These are phyloP conservation scores for Leccinum longicurvipes DNA, from an alignment of 768 basidiomycete species.

Conservation along the genomic window DNA sequence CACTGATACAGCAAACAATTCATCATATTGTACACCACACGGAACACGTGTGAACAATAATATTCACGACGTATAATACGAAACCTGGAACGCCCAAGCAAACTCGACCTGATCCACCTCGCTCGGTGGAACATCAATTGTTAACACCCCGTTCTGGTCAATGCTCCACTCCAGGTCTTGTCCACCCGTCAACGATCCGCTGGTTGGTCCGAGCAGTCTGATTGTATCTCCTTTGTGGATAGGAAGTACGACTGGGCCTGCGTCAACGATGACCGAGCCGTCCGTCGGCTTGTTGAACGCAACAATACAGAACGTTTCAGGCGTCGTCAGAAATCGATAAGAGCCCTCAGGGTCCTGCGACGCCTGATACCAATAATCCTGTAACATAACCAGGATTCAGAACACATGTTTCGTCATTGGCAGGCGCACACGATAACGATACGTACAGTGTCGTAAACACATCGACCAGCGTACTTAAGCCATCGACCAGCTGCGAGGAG, in stretches of 20 bases:
- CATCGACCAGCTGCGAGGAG: slow-evolving; percentile 50
- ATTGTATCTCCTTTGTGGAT: slow-evolving; percentile 42
- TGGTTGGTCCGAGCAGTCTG: slow-evolving; percentile 36
- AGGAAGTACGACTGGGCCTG: slow-evolving; percentile 38
- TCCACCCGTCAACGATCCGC: background rate
- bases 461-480: slow-evolving; percentile 48
- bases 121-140: slow-evolving; percentile 27
- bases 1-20: background rate
- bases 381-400: background rate
- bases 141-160: slow-evolving; percentile 29
- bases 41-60: background rate
- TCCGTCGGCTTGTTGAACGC: slow-evolving; percentile 37
- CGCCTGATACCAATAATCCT: slow-evolving; percentile 49
- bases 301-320: slow-evolving; percentile 50
- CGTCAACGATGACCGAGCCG: slow-evolving; percentile 34
- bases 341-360: slow-evolving; percentile 35
- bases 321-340: slow-evolving; percentile 48
- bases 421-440: background rate
- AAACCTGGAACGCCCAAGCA: slow-evolving; percentile 43
- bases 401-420: background rate
- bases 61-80: slow-evolving; percentile 17
- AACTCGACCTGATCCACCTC: slow-evolving; percentile 25
- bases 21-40: background rate
- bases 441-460: slow-evolving; percentile 52
- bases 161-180: slow-evolving; percentile 31